Evolutionary conservation across 805 yeast species (phyloP).

Genomic region (Candida maesae): DNA sequence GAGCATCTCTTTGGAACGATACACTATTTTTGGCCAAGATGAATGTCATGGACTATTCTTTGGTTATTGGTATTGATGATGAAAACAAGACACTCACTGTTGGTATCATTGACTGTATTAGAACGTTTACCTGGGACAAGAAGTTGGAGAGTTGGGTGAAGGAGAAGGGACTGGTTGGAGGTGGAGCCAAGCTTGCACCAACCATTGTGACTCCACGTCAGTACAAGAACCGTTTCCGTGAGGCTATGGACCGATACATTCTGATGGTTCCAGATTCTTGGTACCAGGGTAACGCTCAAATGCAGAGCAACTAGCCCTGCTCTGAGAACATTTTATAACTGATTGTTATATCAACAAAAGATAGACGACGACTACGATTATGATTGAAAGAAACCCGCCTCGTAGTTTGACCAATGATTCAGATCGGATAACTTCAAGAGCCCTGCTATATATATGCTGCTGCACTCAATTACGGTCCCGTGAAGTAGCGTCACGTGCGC

Average conservation of each 20-base stretch:
- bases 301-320: not conserved
- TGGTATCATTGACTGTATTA: slow-evolving; percentile 89
- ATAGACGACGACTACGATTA: too few relatives aligned
- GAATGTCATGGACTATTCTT: slow-evolving; percentile 98
- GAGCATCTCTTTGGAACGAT: slow-evolving; percentile 94
- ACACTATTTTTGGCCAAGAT: slow-evolving; percentile 89
- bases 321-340: too few relatives aligned
- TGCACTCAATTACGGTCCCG: too few relatives aligned
- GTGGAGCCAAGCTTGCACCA: slow-evolving; percentile 80
- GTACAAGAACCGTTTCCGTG: slow-evolving; percentile 89
- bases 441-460: too few relatives aligned
- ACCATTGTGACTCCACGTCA: slow-evolving; percentile 97
- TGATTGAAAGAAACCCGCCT: too few relatives aligned
- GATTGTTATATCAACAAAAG: too few relatives aligned
- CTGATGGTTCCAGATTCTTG: slow-evolving; percentile 85
- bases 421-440: too few relatives aligned
- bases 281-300: slow-evolving; percentile 31
- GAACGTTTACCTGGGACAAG: slow-evolving; percentile 99
- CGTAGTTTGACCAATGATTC: too few relatives aligned
- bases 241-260: slow-evolving; percentile 95
- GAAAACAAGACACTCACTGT: slow-evolving; percentile 70
- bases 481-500: too few relatives aligned
- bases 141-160: slow-evolving; percentile 98
- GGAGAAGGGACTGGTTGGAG: slow-evolving; percentile 85
- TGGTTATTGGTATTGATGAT: slow-evolving; percentile 86